Base-by-base conservation (phyloP, 2,329 filamentous ascomycete genomes). In the Zasmidium angulare region DNA sequence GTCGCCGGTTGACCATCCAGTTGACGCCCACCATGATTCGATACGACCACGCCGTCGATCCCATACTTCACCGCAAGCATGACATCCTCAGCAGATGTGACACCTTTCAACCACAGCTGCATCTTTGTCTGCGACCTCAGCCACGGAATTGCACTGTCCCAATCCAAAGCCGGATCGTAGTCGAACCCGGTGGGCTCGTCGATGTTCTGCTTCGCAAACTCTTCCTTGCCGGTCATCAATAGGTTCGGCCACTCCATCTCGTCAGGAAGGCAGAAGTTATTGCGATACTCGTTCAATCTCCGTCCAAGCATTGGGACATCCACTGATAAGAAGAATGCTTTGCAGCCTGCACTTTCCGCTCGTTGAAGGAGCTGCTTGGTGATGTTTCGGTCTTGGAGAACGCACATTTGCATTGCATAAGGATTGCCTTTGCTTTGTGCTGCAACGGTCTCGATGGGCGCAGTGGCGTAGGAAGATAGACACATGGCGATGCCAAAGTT, bases 21-120 rank as follows among this genome's bases (percentile, higher is more conserved):
- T 70, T 86, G 84, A 20, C 83, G 70, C 1, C 79, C 80, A 11
- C 83, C 83, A 66, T 86, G 84, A 63, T 86, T 86, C 2, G 55
- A 61, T 81, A 86, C 80, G 2, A 85, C 74, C 22, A 77, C 71
- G 1, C 74, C 75, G 22, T 75, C 68, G 12, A 76, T 69, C 1
- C 71, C 70, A 53, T 75, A 66, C 23, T 72, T 66, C 14, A 86
- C 79, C 2, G 77, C 77, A 2, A 78, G 68, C 22, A 71, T 60
- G 1, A 77, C 76, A 62, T 80, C 78, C 55, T 78, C 75, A 7
- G 66, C 69, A 3, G 71, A 76, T 47, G 70, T 65, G 12, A 73
- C 64, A 2, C 78, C 77, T 64, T 80, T 80, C 22, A 77, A 67
- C 76, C 77, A 81, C 21, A 80, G 76, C 40, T 79, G 74, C 70